Conservation (phyloP, 2,329 filamentous ascomycete species). For the Fusarium sp. region DNA sequence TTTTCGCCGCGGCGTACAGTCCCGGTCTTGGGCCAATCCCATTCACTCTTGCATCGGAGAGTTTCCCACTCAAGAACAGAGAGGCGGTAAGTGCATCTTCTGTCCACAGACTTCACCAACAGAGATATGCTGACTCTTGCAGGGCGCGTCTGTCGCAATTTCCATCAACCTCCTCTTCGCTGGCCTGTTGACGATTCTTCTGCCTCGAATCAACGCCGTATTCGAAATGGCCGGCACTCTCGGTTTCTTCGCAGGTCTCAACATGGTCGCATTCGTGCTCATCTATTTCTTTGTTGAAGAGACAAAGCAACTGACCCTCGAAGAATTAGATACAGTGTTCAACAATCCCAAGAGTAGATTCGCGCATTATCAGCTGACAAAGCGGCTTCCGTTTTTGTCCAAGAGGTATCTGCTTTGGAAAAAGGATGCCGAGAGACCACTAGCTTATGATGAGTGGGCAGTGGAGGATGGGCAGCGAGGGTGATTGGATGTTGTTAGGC, state of each 20-base stretch:
- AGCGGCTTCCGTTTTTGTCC: conserved; percentile 51
- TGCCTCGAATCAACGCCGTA: conserved; percentile 44
- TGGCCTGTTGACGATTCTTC: conserved; percentile 56
- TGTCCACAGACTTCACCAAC: accelerated
- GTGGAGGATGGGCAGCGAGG: conserved; percentile 1
- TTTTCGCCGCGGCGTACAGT: conserved; percentile 54
- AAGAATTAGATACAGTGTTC: conserved; percentile 48
- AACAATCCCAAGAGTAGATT: conserved; percentile 49
- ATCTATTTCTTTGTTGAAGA: conserved; percentile 59
- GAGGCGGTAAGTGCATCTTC: conserved; percentile 48
- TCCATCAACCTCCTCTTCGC: conserved; percentile 59
- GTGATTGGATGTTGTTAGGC: background rate
- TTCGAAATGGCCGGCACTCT: conserved; percentile 47
- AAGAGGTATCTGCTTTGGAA: background rate
- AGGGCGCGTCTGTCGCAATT: conserved; percentile 59
- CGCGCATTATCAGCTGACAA: conserved; percentile 47
- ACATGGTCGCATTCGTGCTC: conserved; percentile 54
- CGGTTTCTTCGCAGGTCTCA: conserved; percentile 56
- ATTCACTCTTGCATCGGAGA: conserved; percentile 60
- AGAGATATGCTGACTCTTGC: conserved; percentile 19
- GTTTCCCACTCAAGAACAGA: conserved; percentile 59
- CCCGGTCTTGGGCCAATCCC: conserved; percentile 56
- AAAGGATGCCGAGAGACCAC: background rate
- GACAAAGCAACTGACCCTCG: conserved; percentile 58
- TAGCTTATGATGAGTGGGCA: conserved; percentile 2